Evolutionary conservation across 208 protist species (phyloP), one percentile per base, ranked within the genome.

Genomic region (Tritrichomonas musculus): DNA sequence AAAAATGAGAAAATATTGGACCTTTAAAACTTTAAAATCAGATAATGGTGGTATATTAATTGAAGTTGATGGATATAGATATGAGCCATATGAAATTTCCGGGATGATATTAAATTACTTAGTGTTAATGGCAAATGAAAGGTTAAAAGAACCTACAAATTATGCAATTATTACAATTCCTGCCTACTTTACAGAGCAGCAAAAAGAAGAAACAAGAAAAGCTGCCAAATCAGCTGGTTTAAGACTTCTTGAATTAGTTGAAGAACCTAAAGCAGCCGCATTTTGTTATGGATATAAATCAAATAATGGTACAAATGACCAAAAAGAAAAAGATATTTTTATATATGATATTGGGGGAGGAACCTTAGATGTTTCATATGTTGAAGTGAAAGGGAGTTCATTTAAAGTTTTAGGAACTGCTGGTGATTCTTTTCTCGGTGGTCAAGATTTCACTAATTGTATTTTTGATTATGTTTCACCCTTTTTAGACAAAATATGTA

Each of bases 131-230:
- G 98, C 99, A 27, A 97, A 99, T 96, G 94, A 95, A 1, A 98
- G 97, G 96, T 64, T 97, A 0, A 97, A 97, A 57, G 94, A 96
- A 92, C 44, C 93, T 33, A 97, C 99, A 57, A 97, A 94, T 22
- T 55, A 95, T 57, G 96, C 95, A 65, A 95, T 97, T 53, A 94
- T 96, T 20, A 96, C 95, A 8, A 98, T 99, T 41, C 98, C 98
- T 33, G 98, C 98, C 22, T 99, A 99, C 95, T 99, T 99, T 95
- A 99, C 98, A 95, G 98, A 99, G 92, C 94, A 96, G 3, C 99
- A 99, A 96, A 96, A 98, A 65, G 96, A 98, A 95, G 97, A 98
- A 8, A 99, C 98, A 17, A 99, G 99, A 95, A 97, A 98, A 73
- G 99, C 98, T 17, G 98, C 97, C 47, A 93, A 94, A 27, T 99